phyloP scores from a whole-genome alignment of 164 flowering plant genomes.

The Kingdonia uniflora region DNA sequence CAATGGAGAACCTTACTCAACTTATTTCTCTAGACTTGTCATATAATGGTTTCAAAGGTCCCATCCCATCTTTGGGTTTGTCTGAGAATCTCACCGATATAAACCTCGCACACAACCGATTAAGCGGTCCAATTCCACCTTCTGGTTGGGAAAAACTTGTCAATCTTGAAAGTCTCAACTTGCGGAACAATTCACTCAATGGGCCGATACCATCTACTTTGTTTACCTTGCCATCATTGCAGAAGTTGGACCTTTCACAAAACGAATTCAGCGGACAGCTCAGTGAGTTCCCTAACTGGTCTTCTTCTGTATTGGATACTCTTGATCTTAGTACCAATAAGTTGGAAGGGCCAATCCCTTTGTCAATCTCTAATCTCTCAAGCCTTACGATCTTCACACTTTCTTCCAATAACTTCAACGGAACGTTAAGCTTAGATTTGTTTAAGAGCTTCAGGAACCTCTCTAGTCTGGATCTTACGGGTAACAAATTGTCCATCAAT shows the following conservation, averaged over 20 bases:
- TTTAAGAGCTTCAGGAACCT: conserved; percentile 18
- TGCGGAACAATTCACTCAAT: conserved; percentile 24
- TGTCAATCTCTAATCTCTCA: conserved; percentile 14
- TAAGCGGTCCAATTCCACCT: conserved; percentile 22
- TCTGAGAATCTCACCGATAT: conserved; percentile 20
- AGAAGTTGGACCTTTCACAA: conserved; percentile 16
- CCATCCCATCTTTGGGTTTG: conserved; percentile 20
- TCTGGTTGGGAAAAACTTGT: conserved; percentile 13
- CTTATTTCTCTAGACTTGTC: conserved; percentile 34
- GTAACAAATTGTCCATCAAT: conserved; percentile 11
- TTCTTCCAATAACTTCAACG: conserved; percentile 30
- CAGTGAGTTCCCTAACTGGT: conserved; percentile 7
- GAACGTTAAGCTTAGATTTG: conserved; percentile 6
- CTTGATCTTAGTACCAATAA: conserved; percentile 19
- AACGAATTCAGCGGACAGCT: conserved; percentile 27
- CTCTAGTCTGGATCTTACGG: conserved; percentile 24
- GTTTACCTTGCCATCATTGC: conserved; percentile 27
- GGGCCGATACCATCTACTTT: conserved; percentile 34
- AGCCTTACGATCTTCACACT: conserved; percentile 17
- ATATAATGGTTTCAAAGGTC: conserved; percentile 26
- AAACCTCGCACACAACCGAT: conserved; percentile 18
- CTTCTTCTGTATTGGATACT: conserved; percentile 9
- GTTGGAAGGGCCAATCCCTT: conserved; percentile 27
- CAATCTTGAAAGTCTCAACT: conserved; percentile 18
- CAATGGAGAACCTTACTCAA: conserved; percentile 19